Evolutionary conservation across 176 grass and related monocot species (phyloP).

Genomic region (Pontederia crassipes): DNA sequence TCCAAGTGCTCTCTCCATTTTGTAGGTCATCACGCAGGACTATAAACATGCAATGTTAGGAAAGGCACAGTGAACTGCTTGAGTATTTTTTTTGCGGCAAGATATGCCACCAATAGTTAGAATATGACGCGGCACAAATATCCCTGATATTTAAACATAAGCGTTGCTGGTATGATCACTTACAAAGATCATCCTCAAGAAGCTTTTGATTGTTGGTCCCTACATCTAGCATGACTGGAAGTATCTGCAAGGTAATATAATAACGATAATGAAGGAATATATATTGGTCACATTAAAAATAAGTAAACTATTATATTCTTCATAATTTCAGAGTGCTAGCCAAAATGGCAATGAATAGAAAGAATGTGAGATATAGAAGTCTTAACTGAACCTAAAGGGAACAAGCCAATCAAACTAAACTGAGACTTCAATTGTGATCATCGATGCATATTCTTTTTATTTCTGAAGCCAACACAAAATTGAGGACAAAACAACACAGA

Average conservation of each 20-base stretch:
- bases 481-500: too few species aligned
- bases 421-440: too few species aligned
- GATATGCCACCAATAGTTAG: background rate
- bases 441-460: too few species aligned
- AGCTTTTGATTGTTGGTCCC: conserved; percentile 90
- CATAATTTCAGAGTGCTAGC: background rate
- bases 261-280: conserved; percentile 1
- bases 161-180: conserved; percentile 39
- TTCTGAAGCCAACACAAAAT: too few species aligned
- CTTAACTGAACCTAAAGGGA: too few species aligned
- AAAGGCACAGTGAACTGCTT: background rate
- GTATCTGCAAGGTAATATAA: conserved; percentile 38
- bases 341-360: too few species aligned
- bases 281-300: background rate
- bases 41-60: too few species aligned
- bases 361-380: too few species aligned
- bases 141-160: conserved; percentile 2
- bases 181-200: conserved; percentile 92
- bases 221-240: conserved; percentile 95
- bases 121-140: background rate
- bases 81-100: background rate
- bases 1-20: too few species aligned
- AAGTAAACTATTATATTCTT: background rate
- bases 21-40: too few species aligned
- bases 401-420: too few species aligned